Evolutionary conservation across 139 green algal species (phyloP), one percentile per base, ranked within the genome.

Genomic region (Auxenochlorella pyrenoidosa): DNA sequence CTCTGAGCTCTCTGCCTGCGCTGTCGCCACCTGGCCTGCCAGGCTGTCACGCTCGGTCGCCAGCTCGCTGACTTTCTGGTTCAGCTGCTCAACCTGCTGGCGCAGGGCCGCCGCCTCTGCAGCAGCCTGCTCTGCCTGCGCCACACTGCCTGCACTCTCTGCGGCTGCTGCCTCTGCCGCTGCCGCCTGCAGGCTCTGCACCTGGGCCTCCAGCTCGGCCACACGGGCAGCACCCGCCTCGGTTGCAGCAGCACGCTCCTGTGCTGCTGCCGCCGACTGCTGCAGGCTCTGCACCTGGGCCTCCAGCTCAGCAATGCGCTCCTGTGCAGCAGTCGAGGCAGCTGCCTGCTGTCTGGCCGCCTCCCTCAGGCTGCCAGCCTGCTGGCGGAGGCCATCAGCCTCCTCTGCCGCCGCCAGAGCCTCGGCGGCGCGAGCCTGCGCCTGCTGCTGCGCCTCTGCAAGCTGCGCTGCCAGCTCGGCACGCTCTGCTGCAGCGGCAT

Each of bases 21-120:
- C 43, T 5, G 15, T 71, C 36, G 65, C 66, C 58, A 83, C 58
- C 73, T 77, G 38, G n/a, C 16, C 40, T 10, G 58, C 65, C 84
- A 88, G 73, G 54, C 51, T 75, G 72, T 83, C 83, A 24, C 83
- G 72, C 83, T 88, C 72, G 21, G 83, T 38, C 16, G 72, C 13
- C 51, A 88, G 54, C 83, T 88, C 72, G 19, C 1, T 15, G 54
- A 63, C 54, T 63, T 13, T 63, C 54, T 63, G 54, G 10, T 4
- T 24, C 15, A 63, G 54, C 54, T 63, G 15, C 54, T 24, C 15
- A 3, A 72, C 43, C 47, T 87, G 82, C 68, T 68, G 32, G 24
- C 68, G 82, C 66, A 87, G n/a, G 18, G 40, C 13, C 13, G 22
- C 26, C 8, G 38, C 60, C 38, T 85, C 80, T 40, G 84, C 85